Conservation (phyloP, 768 basidiomycete species). For the Mycena rebaudengoi region DNA sequence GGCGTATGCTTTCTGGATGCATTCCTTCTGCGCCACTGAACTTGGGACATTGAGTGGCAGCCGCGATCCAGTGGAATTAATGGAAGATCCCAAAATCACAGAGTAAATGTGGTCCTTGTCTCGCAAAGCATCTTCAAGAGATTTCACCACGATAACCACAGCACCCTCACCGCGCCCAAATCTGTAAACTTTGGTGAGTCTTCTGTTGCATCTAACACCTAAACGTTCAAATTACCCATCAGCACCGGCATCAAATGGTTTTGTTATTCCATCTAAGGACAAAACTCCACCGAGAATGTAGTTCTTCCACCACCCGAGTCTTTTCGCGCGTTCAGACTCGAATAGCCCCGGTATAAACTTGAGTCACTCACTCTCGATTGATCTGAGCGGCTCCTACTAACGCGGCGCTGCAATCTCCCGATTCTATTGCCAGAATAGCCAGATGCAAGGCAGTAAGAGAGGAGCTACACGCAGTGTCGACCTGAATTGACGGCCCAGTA, state of each 20-base stretch:
- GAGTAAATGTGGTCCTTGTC: constrained; percentile 42
- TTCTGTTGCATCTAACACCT: too few relatives aligned
- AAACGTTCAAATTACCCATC: too few relatives aligned
- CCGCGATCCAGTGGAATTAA: constrained; percentile 37
- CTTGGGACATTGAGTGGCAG: constrained; percentile 37
- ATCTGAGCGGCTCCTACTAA: constrained; percentile 45
- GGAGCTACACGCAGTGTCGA: constrained; percentile 50
- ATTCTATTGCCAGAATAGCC: constrained; percentile 43
- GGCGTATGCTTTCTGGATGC: constrained; percentile 36
- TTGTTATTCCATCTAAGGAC: too few relatives aligned
- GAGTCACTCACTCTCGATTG: constrained; percentile 21
- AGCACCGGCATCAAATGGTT: too few relatives aligned
- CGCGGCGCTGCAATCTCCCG: constrained; percentile 47
- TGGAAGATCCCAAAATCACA: constrained; percentile 38
- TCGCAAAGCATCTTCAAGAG: constrained; percentile 33
- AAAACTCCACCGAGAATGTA: too few relatives aligned
- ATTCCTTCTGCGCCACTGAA: constrained; percentile 36
- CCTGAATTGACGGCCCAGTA: constrained; percentile 43
- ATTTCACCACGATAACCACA: constrained; percentile 29
- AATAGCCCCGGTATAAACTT: constrained; percentile 26
- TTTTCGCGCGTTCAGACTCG: too few relatives aligned
- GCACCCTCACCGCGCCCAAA: constrained; percentile 35
- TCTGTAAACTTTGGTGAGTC: too few relatives aligned
- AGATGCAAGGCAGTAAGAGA: constrained; percentile 47
- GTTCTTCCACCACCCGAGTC: background rate